A percentile compares a stretch with the other conserved stretches of the same genome.
Evolutionary conservation across 208 protist genomes (phyloP).

Genomic region (Strigomonas oncopelti): DNA sequence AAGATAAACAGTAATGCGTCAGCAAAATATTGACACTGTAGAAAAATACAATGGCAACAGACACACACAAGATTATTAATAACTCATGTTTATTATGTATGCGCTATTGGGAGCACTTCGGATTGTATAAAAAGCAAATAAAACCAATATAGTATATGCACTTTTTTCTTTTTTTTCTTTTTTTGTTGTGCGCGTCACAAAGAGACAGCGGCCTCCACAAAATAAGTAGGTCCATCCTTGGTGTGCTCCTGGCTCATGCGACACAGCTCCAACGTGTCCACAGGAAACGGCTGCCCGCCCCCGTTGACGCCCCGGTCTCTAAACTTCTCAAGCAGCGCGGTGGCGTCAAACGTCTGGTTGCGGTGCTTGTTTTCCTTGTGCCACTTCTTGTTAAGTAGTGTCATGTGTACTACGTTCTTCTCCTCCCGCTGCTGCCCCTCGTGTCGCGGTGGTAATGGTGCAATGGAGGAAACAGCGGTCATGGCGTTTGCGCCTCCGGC

Average conservation of each 20-base stretch:
- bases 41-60: no score
- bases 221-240: slow-evolving; percentile 12
- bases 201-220: slow-evolving; percentile 26
- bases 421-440: slow-evolving; percentile 21
- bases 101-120: no score
- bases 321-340: slow-evolving; percentile 28
- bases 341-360: slow-evolving; percentile 37
- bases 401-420: slow-evolving; percentile 59
- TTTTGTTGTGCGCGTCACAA: slow-evolving; percentile 7
- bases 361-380: slow-evolving; percentile 15
- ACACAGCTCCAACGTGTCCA: slow-evolving; percentile 18
- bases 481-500: no score
- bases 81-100: no score
- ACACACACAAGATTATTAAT: no score
- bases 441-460: not conserved
- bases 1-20: not conserved
- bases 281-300: slow-evolving; percentile 16
- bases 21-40: not conserved
- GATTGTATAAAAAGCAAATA: no score
- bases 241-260: slow-evolving; percentile 13
- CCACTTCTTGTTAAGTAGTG: slow-evolving; percentile 83
- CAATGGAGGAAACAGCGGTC: no score
- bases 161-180: not conserved
- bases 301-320: not conserved
- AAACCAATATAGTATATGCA: no score